Base-by-base conservation (phyloP, 129 eudicot species). In the Scalesia atractyloides region DNA sequence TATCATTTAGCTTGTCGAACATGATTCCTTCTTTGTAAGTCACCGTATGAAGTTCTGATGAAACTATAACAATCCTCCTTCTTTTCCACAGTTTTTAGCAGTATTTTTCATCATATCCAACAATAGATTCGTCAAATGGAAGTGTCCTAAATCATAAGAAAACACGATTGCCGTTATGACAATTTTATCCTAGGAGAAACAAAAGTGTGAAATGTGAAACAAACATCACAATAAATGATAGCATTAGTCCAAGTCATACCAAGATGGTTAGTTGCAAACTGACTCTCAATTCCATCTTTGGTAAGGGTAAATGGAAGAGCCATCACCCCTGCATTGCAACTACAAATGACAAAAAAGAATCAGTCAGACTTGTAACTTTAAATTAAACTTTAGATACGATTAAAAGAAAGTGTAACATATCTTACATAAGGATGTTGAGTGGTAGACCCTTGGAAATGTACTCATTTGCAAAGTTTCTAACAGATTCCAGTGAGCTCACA, bases 201-300 rank as follows among this genome's bases (percentile, higher is more conserved):
- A 46, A 63, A 9, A 8, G 2, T 47, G 39, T 52, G 18, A 14
- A n/a, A 72, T 61, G 33, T 46, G 41, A 49, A 37, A 63, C 54
- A 24, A 22, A 58, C 39, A 24, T 3, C 16, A 58, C 5, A 24
- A 58, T 5, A 22, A 8, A 53, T 53, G 17, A 50, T 14, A 53
- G 18, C 52, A 72, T 61, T 77, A 7, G 46, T 51, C 5, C 10
- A 12, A 47, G 26, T 59, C 54, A 0, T 79, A 92, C 98, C 98
- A 72, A 93, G 39, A 80, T 90, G 93, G 77, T 94, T 89, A 57
- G 97, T 94, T 51, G 95, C 97, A 82, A 94, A 93, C 30, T 87
- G 95, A 74, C 84, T 77, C 79, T 94, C 98, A 24, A 94, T 73
- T 20, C 85, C 79, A 73, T 94, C 34, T 30, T 30, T 30, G 34